Evolutionary conservation across 768 basidiomycete genomes (phyloP).

Genomic region (Steccherinum ochraceum): DNA sequence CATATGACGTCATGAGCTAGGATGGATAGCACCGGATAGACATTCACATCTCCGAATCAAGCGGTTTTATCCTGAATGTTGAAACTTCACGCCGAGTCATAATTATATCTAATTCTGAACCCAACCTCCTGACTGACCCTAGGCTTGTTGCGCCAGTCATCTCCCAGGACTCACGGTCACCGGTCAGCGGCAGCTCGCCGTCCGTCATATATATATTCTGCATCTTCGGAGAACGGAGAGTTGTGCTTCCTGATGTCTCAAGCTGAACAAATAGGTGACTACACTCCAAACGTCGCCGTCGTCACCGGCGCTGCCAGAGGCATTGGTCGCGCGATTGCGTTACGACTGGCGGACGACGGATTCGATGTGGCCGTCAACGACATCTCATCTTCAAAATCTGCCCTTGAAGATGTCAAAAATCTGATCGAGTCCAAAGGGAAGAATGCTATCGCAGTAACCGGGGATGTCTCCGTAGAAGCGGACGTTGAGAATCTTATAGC

Average conservation of each 20-base stretch:
- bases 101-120: background rate
- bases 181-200: too few species aligned
- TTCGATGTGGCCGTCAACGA: slow-evolving; percentile 16
- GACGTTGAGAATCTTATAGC: slow-evolving; percentile 37
- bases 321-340: slow-evolving; percentile 20
- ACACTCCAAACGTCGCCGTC: slow-evolving; percentile 13
- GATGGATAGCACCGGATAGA: background rate
- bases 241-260: background rate
- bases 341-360: slow-evolving; percentile 21
- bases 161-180: too few species aligned
- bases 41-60: background rate
- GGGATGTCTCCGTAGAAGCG: slow-evolving; percentile 35
- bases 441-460: slow-evolving; percentile 21
- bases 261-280: background rate
- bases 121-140: too few species aligned
- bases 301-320: slow-evolving; percentile 21
- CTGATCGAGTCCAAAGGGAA: slow-evolving; percentile 14
- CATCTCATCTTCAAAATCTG: slow-evolving; percentile 5
- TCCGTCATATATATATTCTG: background rate
- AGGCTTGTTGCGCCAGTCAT: too few species aligned
- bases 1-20: background rate
- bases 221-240: background rate
- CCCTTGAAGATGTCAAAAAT: slow-evolving; percentile 8
- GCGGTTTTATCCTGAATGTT: background rate
- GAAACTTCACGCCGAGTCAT: background rate